These are phyloP conservation scores for Strigomonas culicis DNA, from an alignment of 208 protist genomes.

Conservation along the genomic window DNA sequence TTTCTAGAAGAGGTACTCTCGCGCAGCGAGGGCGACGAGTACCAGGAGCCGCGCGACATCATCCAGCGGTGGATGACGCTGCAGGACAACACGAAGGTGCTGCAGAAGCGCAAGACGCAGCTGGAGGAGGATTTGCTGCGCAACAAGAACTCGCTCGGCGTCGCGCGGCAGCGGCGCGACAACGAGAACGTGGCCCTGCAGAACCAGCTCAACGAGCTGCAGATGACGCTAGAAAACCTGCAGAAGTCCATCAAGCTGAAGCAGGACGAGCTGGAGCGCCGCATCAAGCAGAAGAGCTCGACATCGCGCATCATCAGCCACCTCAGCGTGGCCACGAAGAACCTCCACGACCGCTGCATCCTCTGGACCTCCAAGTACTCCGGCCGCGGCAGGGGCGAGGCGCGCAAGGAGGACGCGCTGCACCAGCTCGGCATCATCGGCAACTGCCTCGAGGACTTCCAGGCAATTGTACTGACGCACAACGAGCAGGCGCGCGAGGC, in stretches of 20 bases:
- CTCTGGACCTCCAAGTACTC: slow-evolving; percentile 74
- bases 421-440: slow-evolving; percentile 86
- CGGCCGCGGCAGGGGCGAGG: slow-evolving; percentile 66
- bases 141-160: slow-evolving; percentile 80
- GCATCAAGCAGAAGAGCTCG: slow-evolving; percentile 81
- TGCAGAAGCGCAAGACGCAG: slow-evolving; percentile 88
- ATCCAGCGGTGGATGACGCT: slow-evolving; percentile 90
- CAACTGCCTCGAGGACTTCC: slow-evolving; percentile 90
- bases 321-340: slow-evolving; percentile 88
- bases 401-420: slow-evolving; percentile 60
- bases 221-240: slow-evolving; percentile 75
- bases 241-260: slow-evolving; percentile 87
- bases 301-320: slow-evolving; percentile 89
- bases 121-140: slow-evolving; percentile 88
- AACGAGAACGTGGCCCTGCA: slow-evolving; percentile 87
- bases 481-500: background rate
- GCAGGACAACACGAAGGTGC: slow-evolving; percentile 88
- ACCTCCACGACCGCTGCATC: slow-evolving; percentile 88
- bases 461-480: slow-evolving; percentile 70
- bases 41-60: slow-evolving; percentile 88
- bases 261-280: slow-evolving; percentile 88
- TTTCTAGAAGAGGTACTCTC: slow-evolving; percentile 90
- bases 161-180: slow-evolving; percentile 75
- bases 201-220: slow-evolving; percentile 87
- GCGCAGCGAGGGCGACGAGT: slow-evolving; percentile 90